Evolutionary conservation across 2,329 filamentous ascomycete species (phyloP).

Genomic region (Pleoardoris graminearum): DNA sequence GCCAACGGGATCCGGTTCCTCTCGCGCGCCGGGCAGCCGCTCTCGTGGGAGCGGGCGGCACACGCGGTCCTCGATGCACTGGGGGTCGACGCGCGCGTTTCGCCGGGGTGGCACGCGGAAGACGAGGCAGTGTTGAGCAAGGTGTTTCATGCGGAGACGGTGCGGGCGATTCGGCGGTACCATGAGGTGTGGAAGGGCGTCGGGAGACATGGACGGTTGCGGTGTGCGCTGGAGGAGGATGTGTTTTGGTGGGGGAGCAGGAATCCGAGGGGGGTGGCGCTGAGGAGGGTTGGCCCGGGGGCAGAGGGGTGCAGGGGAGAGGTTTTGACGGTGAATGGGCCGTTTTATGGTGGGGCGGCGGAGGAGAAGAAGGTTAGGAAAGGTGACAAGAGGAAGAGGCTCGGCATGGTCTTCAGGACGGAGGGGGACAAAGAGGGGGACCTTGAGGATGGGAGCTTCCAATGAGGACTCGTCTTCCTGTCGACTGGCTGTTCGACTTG

Average conservation of each 20-base stretch:
- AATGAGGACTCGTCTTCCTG: too few relatives aligned
- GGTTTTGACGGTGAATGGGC: neutral
- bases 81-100: neutral
- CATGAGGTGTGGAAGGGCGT: conserved; percentile 1
- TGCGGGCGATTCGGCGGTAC: neutral
- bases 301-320: too few relatives aligned
- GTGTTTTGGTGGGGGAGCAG: conserved; percentile 3
- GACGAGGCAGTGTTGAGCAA: neutral
- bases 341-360: neutral
- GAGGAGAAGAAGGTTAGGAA: too few relatives aligned
- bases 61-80: conserved; percentile 4
- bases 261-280: neutral
- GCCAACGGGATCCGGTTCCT: conserved; percentile 2
- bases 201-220: neutral
- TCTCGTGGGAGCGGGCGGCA: conserved; percentile 3
- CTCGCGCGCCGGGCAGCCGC: neutral
- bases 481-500: too few relatives aligned
- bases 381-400: neutral
- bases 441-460: too few relatives aligned
- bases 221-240: conserved; percentile 3
- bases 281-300: neutral
- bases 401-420: neutral
- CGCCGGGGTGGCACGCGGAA: conserved; percentile 2
- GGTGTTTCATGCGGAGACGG: conserved; percentile 3
- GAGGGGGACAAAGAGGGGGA: too few relatives aligned